Base-by-base conservation (phyloP, 2,329 filamentous ascomycete species). In the Leptographium procerum region DNA sequence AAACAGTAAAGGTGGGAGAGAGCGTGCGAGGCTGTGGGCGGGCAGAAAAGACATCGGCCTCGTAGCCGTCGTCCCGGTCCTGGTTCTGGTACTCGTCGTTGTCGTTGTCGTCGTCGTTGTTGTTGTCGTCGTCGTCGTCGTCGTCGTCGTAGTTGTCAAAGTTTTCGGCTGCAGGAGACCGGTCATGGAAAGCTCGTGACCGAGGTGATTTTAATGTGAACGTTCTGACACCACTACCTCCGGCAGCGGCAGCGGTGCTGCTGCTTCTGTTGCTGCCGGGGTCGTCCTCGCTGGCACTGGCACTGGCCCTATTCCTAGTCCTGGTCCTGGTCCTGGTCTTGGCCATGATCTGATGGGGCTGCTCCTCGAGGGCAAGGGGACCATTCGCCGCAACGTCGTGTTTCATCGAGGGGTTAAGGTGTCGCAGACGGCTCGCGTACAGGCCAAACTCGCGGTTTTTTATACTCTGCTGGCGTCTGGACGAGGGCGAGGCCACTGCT, bases 351-450 rank as follows among this genome's bases (percentile, higher is more conserved):
- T 10, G 31, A 6, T 33, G 31, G 5, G 5, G 31, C 31, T 33
- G 31, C 6, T 33, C 31, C 54, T 59, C 60, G 60, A 60, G 57
- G 31, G 31, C 13, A 10, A 58, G 59, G 57, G 59, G 61, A 55
- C 8, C 3, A 7, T 62, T 59, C 48, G 64, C 62, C 33, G 60
- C 61, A 26, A 52, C 61, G 62, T 63, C 65, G 66, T 56, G 61
- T 69, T 69, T 67, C 66, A 64, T 64, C 66, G 65, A 64, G 64
- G 67, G 65, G 60, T 63, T 36, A 29, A 56, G 60, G 31, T 64
- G 65, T 63, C 65, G 65, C 62, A 65, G 59, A 36, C 62, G 65
- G 60, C 54, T 62, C 47, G 67, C 64, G 59, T 63, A 64, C 48
- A 65, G 62, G 58, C 62, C 62, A 54, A 63, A 62, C 54, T 64